Evolutionary conservation across 2,329 filamentous ascomycete species (phyloP), one percentile per base, ranked within the genome.

Genomic region (Trichoderma brevicompactum): DNA sequence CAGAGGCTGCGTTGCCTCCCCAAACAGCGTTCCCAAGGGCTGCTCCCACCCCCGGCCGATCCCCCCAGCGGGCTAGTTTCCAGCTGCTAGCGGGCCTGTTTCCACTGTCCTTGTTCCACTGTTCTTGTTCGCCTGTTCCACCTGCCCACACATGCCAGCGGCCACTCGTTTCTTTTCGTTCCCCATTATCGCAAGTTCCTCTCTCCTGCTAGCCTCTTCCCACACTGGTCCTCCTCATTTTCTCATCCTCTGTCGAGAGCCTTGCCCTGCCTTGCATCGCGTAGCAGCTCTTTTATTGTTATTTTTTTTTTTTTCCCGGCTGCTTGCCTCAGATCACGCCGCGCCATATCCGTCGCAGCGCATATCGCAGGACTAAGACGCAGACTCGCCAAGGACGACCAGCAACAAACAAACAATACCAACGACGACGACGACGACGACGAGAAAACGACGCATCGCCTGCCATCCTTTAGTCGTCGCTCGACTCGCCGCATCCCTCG

Each of bases 121-220:
- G 54, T 49, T 15, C 28, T 10, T 55, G 41, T 55, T 55, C 41
- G 40, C 38, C 55, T 60, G 56, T 49, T 28, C 23, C 23, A 28
- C 23, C 23, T 28, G 23, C 23, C 23, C 23, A 28, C 23, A 28
- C 23, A 28, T 28, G 23, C 23, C 23, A 28, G 23, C 23, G 23
- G 23, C 23, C 23, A 28, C 55, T 9, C 41, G 44, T 17, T 52
- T 36, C 17, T 54, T 61, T 62, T 54, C 58, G 49, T 64, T 59
- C 65, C 63, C 40, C 54, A 53, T 56, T 64, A 46, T 67, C 54
- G 49, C 62, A 60, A 48, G 23, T 28, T 55, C 50, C 50, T 54
- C 43, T 54, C 43, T 64, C 50, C 34, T 28, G 23, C 23, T 28
- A 28, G 23, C 56, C 49, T 12, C 40, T 52, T 52, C 58, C 46